Percentiles rank a stretch among this genome's conserved stretches.
These are phyloP conservation scores for Dittrichia graveolens DNA, from an alignment of 129 eudicot species.

Conservation along the genomic window DNA sequence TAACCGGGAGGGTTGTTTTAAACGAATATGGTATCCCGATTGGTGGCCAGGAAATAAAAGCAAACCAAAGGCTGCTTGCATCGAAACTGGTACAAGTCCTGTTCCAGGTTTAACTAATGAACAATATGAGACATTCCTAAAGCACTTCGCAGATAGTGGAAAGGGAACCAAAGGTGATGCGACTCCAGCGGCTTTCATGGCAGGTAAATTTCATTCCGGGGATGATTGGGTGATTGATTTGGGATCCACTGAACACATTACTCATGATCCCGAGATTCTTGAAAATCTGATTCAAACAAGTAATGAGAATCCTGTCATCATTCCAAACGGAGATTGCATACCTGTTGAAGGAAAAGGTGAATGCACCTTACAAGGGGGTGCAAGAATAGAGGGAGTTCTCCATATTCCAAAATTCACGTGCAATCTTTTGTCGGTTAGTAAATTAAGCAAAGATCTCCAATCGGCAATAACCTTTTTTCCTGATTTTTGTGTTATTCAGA, in stretches of 20 bases:
- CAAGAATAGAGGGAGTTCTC: neutral
- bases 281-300: no score
- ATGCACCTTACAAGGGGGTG: neutral
- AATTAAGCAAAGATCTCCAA: neutral
- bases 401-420: neutral
- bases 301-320: neutral
- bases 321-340: neutral
- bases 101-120: neutral
- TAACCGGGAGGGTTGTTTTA: neutral
- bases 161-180: neutral
- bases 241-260: slow-evolving; percentile 3
- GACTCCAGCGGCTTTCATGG: neutral
- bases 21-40: no score
- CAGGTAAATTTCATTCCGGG: neutral
- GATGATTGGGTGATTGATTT: slow-evolving; percentile 1
- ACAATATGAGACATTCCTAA: neutral
- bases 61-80: neutral
- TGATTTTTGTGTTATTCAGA: neutral
- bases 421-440: neutral
- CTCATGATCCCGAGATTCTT: neutral
- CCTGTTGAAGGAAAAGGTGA: neutral
- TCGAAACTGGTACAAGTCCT: neutral
- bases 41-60: neutral
- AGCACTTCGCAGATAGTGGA: neutral
- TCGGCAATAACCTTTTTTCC: neutral